phyloP scores from a whole-genome alignment of 2,329 filamentous ascomycete genomes.

The Penicillium janthinellum region DNA sequence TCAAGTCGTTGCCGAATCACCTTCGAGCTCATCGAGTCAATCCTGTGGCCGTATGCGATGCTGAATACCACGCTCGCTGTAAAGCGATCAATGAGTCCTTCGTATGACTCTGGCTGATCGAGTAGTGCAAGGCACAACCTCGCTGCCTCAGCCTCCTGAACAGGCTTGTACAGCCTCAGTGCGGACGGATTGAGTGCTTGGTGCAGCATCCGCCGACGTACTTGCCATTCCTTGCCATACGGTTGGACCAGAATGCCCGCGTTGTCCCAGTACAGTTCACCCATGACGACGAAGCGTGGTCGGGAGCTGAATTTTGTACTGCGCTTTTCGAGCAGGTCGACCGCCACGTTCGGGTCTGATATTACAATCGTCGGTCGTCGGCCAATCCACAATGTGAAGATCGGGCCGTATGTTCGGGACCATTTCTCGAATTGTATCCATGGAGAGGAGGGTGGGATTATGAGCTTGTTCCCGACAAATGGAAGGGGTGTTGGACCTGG shows the following conservation, averaged over 20 bases:
- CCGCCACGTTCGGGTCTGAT: slow-evolving; percentile 35
- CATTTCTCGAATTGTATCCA: slow-evolving; percentile 39
- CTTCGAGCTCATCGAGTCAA: slow-evolving; percentile 50
- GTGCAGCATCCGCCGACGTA: slow-evolving; percentile 48
- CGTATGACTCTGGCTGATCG: slow-evolving; percentile 45
- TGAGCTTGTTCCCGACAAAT: slow-evolving; percentile 30
- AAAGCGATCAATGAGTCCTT: slow-evolving; percentile 50
- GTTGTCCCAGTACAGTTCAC: slow-evolving; percentile 40
- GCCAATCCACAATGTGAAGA: slow-evolving; percentile 41
- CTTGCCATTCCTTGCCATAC: slow-evolving; percentile 53
- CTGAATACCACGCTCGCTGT: slow-evolving; percentile 54
- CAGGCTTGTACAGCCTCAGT: slow-evolving; percentile 51
- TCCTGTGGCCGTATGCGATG: slow-evolving; percentile 54
- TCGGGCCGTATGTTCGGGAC: slow-evolving; percentile 38
- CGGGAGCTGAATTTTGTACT: slow-evolving; percentile 43
- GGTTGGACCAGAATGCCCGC: slow-evolving; percentile 53
- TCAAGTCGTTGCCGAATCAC: slow-evolving; percentile 51
- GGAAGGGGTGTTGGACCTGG: slow-evolving; percentile 31
- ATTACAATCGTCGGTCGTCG: slow-evolving; percentile 40
- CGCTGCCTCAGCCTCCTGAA: slow-evolving; percentile 53
- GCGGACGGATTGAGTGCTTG: slow-evolving; percentile 53
- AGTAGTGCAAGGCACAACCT: slow-evolving; percentile 49
- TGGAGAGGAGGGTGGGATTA: slow-evolving; percentile 27
- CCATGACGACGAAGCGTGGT: slow-evolving; percentile 32
- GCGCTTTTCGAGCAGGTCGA: slow-evolving; percentile 43